Percentiles rank a stretch among this genome's conserved stretches.
phyloP scores from a whole-genome alignment of 2,329 filamentous ascomycete species.

The Trichoderma pleuroti region DNA sequence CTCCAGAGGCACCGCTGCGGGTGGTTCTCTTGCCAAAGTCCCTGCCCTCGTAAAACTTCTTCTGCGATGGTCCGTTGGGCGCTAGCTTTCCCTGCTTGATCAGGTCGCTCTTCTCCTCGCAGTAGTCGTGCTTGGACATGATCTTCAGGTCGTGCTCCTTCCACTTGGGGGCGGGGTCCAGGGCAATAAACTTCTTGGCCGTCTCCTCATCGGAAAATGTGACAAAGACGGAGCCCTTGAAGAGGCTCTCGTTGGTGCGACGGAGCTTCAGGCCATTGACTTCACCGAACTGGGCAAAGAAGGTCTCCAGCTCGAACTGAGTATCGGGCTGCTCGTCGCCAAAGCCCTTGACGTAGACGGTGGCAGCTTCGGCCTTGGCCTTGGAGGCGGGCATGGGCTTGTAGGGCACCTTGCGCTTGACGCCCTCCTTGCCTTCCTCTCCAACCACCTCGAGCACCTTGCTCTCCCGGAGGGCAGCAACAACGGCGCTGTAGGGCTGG shows the following conservation, averaged over 20 bases:
- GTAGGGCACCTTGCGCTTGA: slow-evolving; percentile 74
- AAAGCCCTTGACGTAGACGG: slow-evolving; percentile 92
- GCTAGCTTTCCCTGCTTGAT: slow-evolving; percentile 68
- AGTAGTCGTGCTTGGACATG: slow-evolving; percentile 86
- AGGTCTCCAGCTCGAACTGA: slow-evolving; percentile 91
- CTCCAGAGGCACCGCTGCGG: slow-evolving; percentile 42
- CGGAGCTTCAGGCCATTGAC: slow-evolving; percentile 84
- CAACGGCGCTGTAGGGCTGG: slow-evolving; percentile 78
- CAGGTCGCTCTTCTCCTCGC: slow-evolving; percentile 68
- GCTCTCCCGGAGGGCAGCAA: slow-evolving; percentile 78
- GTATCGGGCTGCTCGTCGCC: slow-evolving; percentile 77
- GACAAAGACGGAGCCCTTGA: slow-evolving; percentile 97
- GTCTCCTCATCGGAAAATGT: slow-evolving; percentile 81
- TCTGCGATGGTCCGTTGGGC: slow-evolving; percentile 46
- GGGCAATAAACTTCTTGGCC: slow-evolving; percentile 72
- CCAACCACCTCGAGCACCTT: slow-evolving; percentile 69
- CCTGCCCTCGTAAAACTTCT: slow-evolving; percentile 50
- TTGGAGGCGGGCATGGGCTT: slow-evolving; percentile 56
- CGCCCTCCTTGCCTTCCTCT: slow-evolving; percentile 64
- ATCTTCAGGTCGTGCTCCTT: slow-evolving; percentile 75
- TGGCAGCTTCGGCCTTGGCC: slow-evolving; percentile 66
- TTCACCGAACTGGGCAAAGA: slow-evolving; percentile 77
- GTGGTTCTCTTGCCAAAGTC: slow-evolving; percentile 37
- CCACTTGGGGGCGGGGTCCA: slow-evolving; percentile 80
- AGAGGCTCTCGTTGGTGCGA: slow-evolving; percentile 65